These are phyloP conservation scores for Rhizopogon parksii DNA, from an alignment of 1,284 basidiomycete species.

Conservation along the genomic window DNA sequence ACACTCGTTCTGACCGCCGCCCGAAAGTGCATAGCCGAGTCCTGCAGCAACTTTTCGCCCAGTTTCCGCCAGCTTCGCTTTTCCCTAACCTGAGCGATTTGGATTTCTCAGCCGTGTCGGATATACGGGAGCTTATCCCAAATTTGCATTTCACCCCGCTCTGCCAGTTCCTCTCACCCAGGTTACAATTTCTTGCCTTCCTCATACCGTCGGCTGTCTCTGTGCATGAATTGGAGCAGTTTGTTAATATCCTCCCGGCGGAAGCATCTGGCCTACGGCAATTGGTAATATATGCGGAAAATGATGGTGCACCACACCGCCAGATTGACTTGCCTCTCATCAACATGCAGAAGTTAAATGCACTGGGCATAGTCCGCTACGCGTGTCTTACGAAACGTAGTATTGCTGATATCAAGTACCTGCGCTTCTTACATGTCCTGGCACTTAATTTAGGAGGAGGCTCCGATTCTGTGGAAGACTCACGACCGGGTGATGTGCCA, in stretches of 20 bases:
- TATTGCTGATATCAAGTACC: not conserved
- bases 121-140: not conserved
- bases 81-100: not conserved
- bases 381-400: not conserved
- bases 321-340: not conserved
- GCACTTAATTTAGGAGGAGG: not conserved
- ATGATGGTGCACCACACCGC: not conserved
- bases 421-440: not conserved
- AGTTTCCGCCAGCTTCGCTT: not conserved
- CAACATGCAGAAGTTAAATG: not conserved
- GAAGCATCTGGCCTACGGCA: not conserved
- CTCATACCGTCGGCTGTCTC: not conserved
- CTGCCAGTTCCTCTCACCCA: not conserved
- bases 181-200: not conserved
- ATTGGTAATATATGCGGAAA: not conserved
- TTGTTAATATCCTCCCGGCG: not conserved
- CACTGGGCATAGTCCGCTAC: not conserved
- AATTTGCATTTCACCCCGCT: not conserved
- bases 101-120: not conserved
- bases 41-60: not conserved
- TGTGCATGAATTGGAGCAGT: not conserved
- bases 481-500: not conserved
- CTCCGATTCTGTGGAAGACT: fast-evolving
- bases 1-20: no score
- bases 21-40: not conserved